Evolutionary conservation across 2,329 filamentous ascomycete genomes (phyloP).

Genomic region (Penicillium occitanis): DNA sequence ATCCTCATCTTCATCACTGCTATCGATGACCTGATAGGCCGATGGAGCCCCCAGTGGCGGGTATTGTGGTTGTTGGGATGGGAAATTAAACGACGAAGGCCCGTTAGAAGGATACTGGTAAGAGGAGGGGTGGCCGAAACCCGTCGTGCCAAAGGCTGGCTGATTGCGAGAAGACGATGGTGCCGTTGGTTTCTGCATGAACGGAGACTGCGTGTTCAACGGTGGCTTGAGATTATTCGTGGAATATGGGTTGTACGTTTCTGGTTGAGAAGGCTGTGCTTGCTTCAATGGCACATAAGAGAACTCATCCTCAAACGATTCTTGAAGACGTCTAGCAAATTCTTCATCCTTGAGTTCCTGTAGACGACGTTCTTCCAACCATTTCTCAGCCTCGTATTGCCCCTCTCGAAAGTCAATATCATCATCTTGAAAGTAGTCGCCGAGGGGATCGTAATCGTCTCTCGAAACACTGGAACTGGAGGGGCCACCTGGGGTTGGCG

Average conservation of each 20-base stretch:
- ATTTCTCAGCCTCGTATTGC: conserved; percentile 33
- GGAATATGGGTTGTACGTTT: neutral
- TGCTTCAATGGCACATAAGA: neutral
- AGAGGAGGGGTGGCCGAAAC: neutral
- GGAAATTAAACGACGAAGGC: conserved; percentile 1
- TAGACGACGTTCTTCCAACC: conserved; percentile 31
- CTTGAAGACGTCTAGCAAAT: conserved; percentile 40
- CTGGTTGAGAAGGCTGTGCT: neutral
- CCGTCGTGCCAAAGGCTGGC: conserved; percentile 3
- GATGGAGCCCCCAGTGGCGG: neutral
- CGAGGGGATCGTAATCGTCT: conserved; percentile 5
- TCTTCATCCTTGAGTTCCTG: conserved; percentile 41
- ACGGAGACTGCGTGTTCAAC: neutral
- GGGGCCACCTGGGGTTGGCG: neutral
- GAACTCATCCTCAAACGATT: conserved; percentile 25
- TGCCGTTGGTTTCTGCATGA: neutral
- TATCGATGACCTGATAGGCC: conserved; percentile 21
- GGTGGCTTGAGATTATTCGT: neutral
- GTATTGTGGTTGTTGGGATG: neutral
- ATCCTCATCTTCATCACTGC: conserved; percentile 30
- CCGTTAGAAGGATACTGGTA: conserved; percentile 9
- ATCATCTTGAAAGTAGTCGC: conserved; percentile 29
- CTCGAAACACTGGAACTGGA: conserved; percentile 4
- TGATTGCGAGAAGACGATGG: neutral
- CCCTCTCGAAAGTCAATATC: conserved; percentile 30